Conservation (phyloP, 495 filamentous ascomycete species). For the Lasiosphaeriaceae sp. region DNA sequence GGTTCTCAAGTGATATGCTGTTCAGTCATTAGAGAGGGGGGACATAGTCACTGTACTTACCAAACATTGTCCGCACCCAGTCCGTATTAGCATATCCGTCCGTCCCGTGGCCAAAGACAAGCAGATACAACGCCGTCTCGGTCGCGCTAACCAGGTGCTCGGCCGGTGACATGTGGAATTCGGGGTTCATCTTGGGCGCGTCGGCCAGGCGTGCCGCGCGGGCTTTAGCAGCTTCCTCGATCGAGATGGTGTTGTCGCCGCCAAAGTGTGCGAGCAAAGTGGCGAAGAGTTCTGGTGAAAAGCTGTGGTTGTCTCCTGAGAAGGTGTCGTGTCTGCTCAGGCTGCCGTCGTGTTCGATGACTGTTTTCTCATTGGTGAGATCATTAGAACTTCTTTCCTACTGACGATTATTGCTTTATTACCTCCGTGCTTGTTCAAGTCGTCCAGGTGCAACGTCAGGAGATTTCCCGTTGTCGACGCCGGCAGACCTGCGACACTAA, state of each 20-base stretch:
- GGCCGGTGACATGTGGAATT: slow-evolving; percentile 19
- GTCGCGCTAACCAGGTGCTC: slow-evolving; percentile 16
- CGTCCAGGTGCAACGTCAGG: slow-evolving; percentile 27
- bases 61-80: slow-evolving; percentile 26
- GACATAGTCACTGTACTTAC: slow-evolving; percentile 8
- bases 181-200: slow-evolving; percentile 17
- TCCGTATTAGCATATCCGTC: slow-evolving; percentile 20
- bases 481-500: slow-evolving; percentile 21
- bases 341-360: slow-evolving; percentile 33
- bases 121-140: slow-evolving; percentile 28
- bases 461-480: slow-evolving; percentile 24
- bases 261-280: slow-evolving; percentile 8
- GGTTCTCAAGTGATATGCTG: no score
- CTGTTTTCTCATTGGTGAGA: background rate
- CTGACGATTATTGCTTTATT: background rate
- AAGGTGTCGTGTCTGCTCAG: slow-evolving; percentile 21
- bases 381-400: background rate
- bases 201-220: slow-evolving; percentile 17
- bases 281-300: slow-evolving; percentile 25
- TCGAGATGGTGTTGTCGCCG: slow-evolving; percentile 16
- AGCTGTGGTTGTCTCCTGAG: slow-evolving; percentile 28
- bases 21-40: background rate
- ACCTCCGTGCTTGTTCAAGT: slow-evolving; percentile 25
- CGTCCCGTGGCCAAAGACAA: slow-evolving; percentile 22
- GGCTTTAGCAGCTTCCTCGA: slow-evolving; percentile 22